phyloP scores from a whole-genome alignment of 2,329 filamentous ascomycete species.

The Calonectria pteridis region DNA sequence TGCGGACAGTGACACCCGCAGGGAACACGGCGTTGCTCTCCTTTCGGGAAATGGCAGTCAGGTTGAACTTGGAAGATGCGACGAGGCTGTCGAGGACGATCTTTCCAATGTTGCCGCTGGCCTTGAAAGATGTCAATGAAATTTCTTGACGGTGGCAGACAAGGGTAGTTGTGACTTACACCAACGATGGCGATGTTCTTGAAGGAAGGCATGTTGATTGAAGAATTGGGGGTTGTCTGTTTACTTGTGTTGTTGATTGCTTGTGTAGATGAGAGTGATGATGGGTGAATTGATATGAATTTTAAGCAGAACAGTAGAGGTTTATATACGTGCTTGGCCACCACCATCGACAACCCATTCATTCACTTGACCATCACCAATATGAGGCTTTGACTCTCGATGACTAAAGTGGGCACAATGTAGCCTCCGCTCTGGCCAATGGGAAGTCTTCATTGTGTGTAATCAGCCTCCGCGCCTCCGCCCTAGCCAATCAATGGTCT shows the following conservation, averaged over 20 bases:
- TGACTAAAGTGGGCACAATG: not conserved
- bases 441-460: not conserved
- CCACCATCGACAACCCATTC: too few species aligned
- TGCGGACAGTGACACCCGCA: slow-evolving; percentile 16
- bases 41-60: slow-evolving; percentile 27
- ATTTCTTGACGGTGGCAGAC: not conserved
- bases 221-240: not conserved
- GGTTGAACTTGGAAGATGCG: slow-evolving; percentile 17
- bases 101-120: slow-evolving; percentile 33
- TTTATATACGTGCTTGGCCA: not conserved
- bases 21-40: slow-evolving; percentile 27
- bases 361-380: not conserved
- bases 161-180: slow-evolving; percentile 1
- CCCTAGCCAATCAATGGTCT: not conserved
- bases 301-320: too few species aligned
- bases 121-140: slow-evolving; percentile 9
- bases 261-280: not conserved
- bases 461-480: not conserved
- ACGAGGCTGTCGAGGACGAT: slow-evolving; percentile 30
- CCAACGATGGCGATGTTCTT: slow-evolving; percentile 19
- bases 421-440: slow-evolving; percentile 30
- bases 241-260: not conserved
- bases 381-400: not conserved
- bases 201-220: slow-evolving; percentile 6
- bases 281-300: not conserved